Evolutionary conservation across 2,329 filamentous ascomycete species (phyloP).

Genomic region (Fusarium sp.): DNA sequence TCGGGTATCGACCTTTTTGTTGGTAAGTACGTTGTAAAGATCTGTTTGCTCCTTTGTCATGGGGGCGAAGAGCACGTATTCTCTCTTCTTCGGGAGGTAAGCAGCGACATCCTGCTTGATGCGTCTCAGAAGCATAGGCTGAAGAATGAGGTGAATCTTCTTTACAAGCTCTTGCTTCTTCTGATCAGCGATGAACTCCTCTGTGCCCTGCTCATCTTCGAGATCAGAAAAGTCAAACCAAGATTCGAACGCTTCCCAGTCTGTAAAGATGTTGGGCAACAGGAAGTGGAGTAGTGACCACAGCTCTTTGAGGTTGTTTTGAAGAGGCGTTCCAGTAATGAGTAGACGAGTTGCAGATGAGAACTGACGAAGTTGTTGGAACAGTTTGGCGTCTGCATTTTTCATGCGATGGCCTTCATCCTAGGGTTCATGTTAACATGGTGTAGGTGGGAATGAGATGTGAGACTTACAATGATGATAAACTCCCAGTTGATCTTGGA

Average conservation of each 20-base stretch:
- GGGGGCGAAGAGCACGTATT: conserved; percentile 94
- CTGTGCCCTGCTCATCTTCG: conserved; percentile 81
- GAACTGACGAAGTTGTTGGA: conserved; percentile 88
- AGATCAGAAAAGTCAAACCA: conserved; percentile 98
- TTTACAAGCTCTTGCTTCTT: conserved; percentile 64
- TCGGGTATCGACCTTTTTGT: conserved; percentile 68
- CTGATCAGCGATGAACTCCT: conserved; percentile 81
- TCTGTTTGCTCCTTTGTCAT: conserved; percentile 92
- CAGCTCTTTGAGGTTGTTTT: conserved; percentile 93
- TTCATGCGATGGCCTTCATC: conserved; percentile 98
- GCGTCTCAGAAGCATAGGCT: conserved; percentile 86
- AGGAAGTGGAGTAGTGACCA: conserved; percentile 97
- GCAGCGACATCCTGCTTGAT: conserved; percentile 94
- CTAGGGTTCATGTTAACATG: conserved; percentile 51
- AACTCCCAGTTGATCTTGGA: conserved; percentile 93
- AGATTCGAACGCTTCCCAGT: conserved; percentile 89
- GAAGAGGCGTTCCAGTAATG: conserved; percentile 93
- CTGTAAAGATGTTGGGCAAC: conserved; percentile 90
- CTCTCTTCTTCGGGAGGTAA: conserved; percentile 92
- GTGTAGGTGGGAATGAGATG: rapidly evolving
- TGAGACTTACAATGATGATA: conserved; percentile 81
- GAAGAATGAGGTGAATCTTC: conserved; percentile 91
- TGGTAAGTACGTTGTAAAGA: conserved; percentile 75
- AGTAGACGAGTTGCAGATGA: conserved; percentile 89
- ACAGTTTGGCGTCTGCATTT: conserved; percentile 92